Evolutionary conservation across 805 yeast species (phyloP), one percentile per base, ranked within the genome.

Genomic region (Kuraishia capsulata): DNA sequence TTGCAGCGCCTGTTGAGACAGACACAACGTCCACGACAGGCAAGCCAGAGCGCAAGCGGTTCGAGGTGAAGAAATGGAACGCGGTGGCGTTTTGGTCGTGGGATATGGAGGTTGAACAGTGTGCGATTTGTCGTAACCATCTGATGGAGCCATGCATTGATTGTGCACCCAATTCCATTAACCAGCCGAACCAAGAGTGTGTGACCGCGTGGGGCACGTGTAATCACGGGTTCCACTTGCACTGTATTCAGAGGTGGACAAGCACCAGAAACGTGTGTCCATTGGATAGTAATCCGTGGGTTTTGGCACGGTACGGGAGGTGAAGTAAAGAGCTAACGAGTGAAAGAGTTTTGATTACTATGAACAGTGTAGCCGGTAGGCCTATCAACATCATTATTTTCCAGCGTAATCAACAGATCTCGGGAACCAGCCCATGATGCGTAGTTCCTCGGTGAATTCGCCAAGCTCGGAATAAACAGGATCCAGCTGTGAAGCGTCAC

Each of bases 71-170:
- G 56, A 92, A 89, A 67, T 90, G 98, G 97, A 88, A 96, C 11
- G 97, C 97, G 0, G 98, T 92, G 36, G 97, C 97, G n/a, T 87
- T 92, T 57, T 92, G 99, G 99, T 87, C 97, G 1, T 92, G 98
- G 98, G 96, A 87, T 62, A 83, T 87, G 43, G 90, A 79, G 26
- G 90, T 87, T 39, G 98, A 94, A 47, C 87, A 86, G 39, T 92
- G 99, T 68, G 97, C 99, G 30, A 92, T 92, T 57, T 92, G 99
- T 71, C 75, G 97, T 56, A 92, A 90, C 61, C 97, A 90, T 61
- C 73, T 92, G 48, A 92, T 92, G 99, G 99, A 92, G 53, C 92
- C 92, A 14, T 92, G 98, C 58, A 84, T 92, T 47, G 97, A 89
- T 58, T 92, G 99, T 57, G 96, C 87, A 58, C 94, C 95, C 20